Evolutionary conservation across 78 protist species (phyloP).

Genomic region (Planoprotostelium fungivorum): DNA sequence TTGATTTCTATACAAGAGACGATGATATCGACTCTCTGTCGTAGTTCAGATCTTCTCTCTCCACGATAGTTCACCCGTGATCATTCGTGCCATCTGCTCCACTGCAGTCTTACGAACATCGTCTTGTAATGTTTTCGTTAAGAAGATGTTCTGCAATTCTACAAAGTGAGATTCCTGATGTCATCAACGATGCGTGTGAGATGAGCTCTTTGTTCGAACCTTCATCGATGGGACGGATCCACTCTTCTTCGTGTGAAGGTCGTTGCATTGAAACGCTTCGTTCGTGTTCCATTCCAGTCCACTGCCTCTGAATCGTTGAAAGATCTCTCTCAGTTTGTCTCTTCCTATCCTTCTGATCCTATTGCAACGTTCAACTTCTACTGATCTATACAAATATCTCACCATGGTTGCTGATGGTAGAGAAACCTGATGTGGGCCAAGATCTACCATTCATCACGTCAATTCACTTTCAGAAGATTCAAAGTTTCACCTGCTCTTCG

Average conservation of each 20-base stretch:
- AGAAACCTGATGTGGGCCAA: not conserved
- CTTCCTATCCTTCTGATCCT: no score
- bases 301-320: no score
- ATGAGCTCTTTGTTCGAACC: not conserved
- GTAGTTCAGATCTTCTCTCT: not conserved
- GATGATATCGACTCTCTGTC: not conserved
- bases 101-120: not conserved
- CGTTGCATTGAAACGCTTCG: no score
- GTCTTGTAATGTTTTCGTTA: not conserved
- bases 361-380: no score
- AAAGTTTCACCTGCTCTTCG: no score
- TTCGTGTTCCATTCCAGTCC: no score
- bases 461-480: no score
- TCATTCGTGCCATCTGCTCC: not conserved
- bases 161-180: not conserved
- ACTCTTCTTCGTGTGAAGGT: not conserved
- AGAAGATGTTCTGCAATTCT: not conserved
- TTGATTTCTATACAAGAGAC: not conserved
- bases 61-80: not conserved
- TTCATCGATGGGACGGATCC: not conserved
- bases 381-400: not conserved
- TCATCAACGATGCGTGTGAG: not conserved
- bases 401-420: not conserved
- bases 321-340: no score
- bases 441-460: not conserved